Evolutionary conservation across 2,329 filamentous ascomycete species (phyloP).

Genomic region (Dothistroma septosporum): DNA sequence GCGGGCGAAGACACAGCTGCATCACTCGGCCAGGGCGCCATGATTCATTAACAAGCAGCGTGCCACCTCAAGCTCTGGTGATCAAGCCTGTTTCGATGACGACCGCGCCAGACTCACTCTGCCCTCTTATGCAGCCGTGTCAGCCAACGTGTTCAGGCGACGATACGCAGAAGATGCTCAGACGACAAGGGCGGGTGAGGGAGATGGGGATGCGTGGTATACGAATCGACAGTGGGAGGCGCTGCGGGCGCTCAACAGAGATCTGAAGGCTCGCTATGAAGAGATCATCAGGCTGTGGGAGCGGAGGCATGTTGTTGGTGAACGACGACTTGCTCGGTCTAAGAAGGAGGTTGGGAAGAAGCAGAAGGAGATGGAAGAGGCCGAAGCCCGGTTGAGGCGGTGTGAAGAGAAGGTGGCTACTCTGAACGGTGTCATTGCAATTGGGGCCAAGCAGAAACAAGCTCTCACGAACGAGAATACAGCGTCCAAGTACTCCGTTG

Average conservation of each 20-base stretch:
- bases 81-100: neutral
- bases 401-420: neutral
- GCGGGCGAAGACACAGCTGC: neutral
- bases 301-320: neutral
- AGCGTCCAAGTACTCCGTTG: neutral
- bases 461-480: neutral
- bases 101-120: neutral
- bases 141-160: neutral
- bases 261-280: neutral
- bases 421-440: neutral
- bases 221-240: neutral
- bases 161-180: neutral
- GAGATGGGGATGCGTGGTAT: neutral
- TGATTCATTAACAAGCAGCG: neutral
- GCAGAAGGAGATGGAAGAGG: neutral
- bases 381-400: neutral
- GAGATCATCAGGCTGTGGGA: neutral
- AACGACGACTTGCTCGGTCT: neutral
- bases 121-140: neutral
- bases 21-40: neutral
- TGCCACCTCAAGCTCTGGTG: neutral
- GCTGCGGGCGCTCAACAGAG: neutral
- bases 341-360: neutral
- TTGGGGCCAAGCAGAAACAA: neutral
- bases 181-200: neutral